A percentile compares a stretch with the other conserved stretches of the same genome.
These are phyloP conservation scores for Vitis hybrid DNA, from an alignment of 177 flowering plant genomes.

Conservation along the genomic window DNA sequence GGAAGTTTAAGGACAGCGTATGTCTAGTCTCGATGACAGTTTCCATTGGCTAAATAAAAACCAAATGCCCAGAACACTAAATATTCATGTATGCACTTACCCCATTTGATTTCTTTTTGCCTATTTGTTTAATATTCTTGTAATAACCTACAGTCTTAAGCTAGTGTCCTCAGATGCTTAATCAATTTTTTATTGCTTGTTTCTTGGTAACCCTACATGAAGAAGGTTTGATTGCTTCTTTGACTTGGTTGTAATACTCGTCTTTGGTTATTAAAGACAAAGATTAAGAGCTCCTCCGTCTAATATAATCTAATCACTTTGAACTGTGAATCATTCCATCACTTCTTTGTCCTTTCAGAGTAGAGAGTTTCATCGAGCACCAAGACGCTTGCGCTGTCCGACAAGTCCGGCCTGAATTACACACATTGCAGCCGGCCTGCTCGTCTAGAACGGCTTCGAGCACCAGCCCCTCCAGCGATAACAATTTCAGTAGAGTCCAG, in stretches of 20 bases:
- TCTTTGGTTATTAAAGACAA: not conserved
- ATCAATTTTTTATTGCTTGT: slow-evolving; percentile 19
- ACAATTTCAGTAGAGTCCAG: slow-evolving; percentile 27
- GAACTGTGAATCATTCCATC: slow-evolving; percentile 5
- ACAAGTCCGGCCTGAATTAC: slow-evolving; percentile 32
- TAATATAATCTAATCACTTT: not conserved
- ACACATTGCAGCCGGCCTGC: slow-evolving; percentile 33
- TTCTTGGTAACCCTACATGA: slow-evolving; percentile 20
- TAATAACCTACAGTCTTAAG: slow-evolving; percentile 14
- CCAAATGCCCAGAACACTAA: not conserved
- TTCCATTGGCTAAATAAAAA: slow-evolving; percentile 6
- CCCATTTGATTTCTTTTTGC: slow-evolving; percentile 1
- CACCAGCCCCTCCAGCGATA: slow-evolving; percentile 54
- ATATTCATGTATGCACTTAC: not conserved
- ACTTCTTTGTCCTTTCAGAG: slow-evolving; percentile 31
- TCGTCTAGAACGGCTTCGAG: slow-evolving; percentile 51
- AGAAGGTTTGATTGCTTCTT: not conserved
- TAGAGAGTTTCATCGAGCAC: slow-evolving; percentile 77
- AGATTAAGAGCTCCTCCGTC: not conserved
- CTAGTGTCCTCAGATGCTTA: slow-evolving; percentile 5
- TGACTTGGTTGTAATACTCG: not conserved
- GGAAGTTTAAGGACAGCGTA: not conserved
- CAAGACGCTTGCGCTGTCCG: slow-evolving; percentile 63
- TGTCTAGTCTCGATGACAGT: not conserved
- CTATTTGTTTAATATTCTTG: slow-evolving; percentile 4